These are phyloP conservation scores for Tolypocladium sp. DNA, from an alignment of 2,329 filamentous ascomycete genomes.

Conservation along the genomic window DNA sequence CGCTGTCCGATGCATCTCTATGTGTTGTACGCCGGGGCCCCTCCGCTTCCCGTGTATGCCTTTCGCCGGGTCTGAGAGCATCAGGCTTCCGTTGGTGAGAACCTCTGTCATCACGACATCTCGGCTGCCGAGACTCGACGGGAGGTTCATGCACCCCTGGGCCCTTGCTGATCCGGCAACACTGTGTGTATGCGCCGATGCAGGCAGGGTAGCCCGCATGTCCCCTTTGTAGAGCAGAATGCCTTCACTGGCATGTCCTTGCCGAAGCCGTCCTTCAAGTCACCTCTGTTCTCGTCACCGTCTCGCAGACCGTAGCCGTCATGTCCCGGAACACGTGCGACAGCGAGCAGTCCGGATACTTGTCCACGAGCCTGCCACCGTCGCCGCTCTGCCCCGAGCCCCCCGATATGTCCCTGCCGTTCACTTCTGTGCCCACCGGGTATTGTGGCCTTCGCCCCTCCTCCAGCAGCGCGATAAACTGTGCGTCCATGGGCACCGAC, in stretches of 20 bases:
- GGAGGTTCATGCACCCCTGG: neutral
- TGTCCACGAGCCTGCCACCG: constrained; percentile 46
- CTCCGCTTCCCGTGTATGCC: neutral
- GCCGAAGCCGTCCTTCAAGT: neutral
- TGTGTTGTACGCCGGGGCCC: neutral
- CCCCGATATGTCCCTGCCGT: constrained; percentile 42
- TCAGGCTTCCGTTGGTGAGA: neutral
- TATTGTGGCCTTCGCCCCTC: constrained; percentile 57
- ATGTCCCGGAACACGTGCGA: constrained; percentile 60
- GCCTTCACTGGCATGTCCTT: neutral
- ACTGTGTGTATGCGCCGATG: neutral
- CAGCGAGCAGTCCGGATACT: constrained; percentile 65
- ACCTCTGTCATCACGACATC: too few species aligned
- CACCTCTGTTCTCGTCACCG: neutral
- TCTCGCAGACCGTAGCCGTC: constrained; percentile 24
- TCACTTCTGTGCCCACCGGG: constrained; percentile 56
- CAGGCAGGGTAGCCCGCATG: neutral
- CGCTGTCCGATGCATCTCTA: neutral
- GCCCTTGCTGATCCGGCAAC: neutral
- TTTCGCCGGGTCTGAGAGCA: neutral
- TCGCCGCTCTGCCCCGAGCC: neutral
- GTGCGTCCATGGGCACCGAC: constrained; percentile 82
- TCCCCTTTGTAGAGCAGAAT: too few species aligned
- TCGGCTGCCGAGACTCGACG: neutral
- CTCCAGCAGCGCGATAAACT: constrained; percentile 82